Evolutionary conservation across 768 basidiomycete species (phyloP).

Genomic region (Peribolospora kevripleyi): DNA sequence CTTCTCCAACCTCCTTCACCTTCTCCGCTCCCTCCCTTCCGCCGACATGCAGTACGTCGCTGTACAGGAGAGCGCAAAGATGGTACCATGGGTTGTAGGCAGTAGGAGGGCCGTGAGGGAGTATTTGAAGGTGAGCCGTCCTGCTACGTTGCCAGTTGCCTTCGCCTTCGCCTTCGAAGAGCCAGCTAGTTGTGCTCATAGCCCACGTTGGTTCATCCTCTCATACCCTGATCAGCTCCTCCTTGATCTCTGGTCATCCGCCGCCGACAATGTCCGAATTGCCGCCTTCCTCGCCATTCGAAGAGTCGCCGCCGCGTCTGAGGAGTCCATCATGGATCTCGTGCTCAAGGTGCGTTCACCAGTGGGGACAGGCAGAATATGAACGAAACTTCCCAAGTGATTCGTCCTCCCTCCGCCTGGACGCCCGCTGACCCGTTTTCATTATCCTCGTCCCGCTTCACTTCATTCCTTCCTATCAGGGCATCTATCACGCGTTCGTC

Average conservation of each 20-base stretch:
- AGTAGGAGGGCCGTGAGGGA: slow-evolving; percentile 62
- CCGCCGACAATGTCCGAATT: slow-evolving; percentile 56
- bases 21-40: slow-evolving; percentile 48
- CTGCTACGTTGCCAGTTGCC: background rate
- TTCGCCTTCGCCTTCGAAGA: background rate
- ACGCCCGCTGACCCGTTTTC: background rate
- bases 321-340: slow-evolving; percentile 56
- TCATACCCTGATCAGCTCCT: slow-evolving; percentile 33
- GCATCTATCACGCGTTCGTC: slow-evolving; percentile 65
- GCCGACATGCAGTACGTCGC: slow-evolving; percentile 39
- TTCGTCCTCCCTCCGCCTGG: too few relatives aligned
- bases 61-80: slow-evolving; percentile 59
- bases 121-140: slow-evolving; percentile 48
- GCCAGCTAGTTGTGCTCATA: background rate
- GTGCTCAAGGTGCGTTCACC: slow-evolving; percentile 46
- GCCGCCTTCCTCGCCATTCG: slow-evolving; percentile 65
- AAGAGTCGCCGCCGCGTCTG: slow-evolving; percentile 47
- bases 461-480: slow-evolving; percentile 24
- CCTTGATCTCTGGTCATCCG: slow-evolving; percentile 58
- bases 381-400: background rate
- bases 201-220: background rate
- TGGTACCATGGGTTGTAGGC: slow-evolving; percentile 64
- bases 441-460: background rate
- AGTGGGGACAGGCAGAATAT: too few relatives aligned
- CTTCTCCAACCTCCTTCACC: slow-evolving; percentile 60